These are phyloP conservation scores for Pseudogymnoascus sp. DNA, from an alignment of 2,329 filamentous ascomycete species.

Conservation along the genomic window DNA sequence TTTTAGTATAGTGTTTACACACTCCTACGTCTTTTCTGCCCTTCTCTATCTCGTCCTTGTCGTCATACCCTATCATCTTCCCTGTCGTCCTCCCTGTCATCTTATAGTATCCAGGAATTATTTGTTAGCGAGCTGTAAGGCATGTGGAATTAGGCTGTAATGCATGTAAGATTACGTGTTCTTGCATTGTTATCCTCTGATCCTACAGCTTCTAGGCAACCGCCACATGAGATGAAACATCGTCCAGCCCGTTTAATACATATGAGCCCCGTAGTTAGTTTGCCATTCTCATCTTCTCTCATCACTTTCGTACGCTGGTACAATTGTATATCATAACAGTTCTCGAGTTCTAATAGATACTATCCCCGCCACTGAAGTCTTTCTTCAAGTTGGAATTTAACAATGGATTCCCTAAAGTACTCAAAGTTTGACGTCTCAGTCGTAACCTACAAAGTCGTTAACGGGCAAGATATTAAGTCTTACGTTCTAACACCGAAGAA, in stretches of 20 bases:
- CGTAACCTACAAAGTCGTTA: constrained; percentile 22
- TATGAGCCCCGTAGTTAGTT: not conserved
- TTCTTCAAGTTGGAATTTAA: not conserved
- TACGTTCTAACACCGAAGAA: constrained; percentile 22
- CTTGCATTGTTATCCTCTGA: not conserved
- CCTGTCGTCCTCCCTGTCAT: not conserved
- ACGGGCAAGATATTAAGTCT: constrained; percentile 20
- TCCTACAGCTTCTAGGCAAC: not conserved
- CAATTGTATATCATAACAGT: not conserved
- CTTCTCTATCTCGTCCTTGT: not conserved
- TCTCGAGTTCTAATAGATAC: not conserved
- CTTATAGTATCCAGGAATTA: not conserved
- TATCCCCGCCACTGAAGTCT: not conserved
- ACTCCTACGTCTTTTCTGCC: not conserved
- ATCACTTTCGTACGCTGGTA: not conserved
- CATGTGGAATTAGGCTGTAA: not conserved
- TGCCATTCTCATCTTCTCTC: not conserved
- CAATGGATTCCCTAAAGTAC: constrained; percentile 21
- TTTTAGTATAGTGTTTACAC: not conserved
- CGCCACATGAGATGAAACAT: not conserved
- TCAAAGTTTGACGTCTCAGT: constrained; percentile 19
- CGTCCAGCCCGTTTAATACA: not conserved
- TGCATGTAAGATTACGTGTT: not conserved
- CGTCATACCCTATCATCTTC: not conserved
- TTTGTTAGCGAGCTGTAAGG: not conserved